These are phyloP conservation scores for Skeletonema potamos DNA, from an alignment of 108 stramenopile species.

Conservation along the genomic window DNA sequence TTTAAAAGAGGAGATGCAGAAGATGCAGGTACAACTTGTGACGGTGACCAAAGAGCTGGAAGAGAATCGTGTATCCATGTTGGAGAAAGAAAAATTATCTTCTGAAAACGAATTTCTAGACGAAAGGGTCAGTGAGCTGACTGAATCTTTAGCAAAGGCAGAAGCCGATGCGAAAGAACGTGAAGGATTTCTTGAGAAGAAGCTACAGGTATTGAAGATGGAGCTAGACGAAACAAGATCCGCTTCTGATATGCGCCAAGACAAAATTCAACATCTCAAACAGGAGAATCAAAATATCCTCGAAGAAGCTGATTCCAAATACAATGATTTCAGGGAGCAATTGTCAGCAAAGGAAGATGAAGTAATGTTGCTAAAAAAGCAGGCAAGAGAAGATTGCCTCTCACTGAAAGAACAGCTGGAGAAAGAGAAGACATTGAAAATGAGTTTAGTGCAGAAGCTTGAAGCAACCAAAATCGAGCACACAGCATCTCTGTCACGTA, in stretches of 20 bases:
- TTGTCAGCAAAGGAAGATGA: slow-evolving; percentile 1
- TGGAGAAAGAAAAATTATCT: neutral
- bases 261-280: neutral
- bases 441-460: neutral
- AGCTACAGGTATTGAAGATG: neutral
- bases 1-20: neutral
- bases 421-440: neutral
- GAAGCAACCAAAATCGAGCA: neutral
- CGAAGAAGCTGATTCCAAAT: neutral
- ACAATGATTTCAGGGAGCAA: neutral
- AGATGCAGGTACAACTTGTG: neutral
- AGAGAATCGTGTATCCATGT: neutral
- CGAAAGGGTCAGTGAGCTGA: neutral
- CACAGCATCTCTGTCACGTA: neutral
- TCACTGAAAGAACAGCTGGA: neutral
- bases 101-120: neutral
- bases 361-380: neutral
- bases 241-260: neutral
- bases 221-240: neutral
- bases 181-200: neutral
- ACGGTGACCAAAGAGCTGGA: neutral
- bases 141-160: neutral
- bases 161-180: neutral
- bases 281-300: slow-evolving; percentile 1
- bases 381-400: neutral